Percentiles rank a stretch among this genome's conserved stretches.
Evolutionary conservation across 164 flowering plant genomes (phyloP).

Genomic region (Nymphaea thermarum): DNA sequence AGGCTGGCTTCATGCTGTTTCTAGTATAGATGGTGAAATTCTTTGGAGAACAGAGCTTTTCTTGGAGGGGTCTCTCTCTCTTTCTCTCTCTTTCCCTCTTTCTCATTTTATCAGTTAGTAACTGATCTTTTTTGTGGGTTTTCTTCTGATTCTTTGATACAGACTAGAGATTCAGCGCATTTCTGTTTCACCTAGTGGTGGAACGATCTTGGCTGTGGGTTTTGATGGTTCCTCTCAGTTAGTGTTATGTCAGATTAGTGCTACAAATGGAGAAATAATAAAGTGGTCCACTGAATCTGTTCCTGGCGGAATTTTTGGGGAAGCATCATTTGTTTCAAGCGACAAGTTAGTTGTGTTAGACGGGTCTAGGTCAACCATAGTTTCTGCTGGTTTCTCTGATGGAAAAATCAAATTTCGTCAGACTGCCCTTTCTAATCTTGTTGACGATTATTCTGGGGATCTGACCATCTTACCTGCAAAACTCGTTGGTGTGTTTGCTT

Average conservation of each 20-base stretch:
- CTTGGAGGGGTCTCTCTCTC: conserved; percentile 43
- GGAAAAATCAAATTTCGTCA: conserved; percentile 39
- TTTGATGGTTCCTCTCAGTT: conserved; percentile 41
- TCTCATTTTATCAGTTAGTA: neutral
- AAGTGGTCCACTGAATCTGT: conserved; percentile 33
- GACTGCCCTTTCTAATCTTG: conserved; percentile 40
- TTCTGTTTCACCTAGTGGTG: conserved; percentile 45
- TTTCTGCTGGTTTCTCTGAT: conserved; percentile 30
- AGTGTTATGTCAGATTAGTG: conserved; percentile 34
- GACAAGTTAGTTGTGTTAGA: conserved; percentile 56
- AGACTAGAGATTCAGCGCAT: conserved; percentile 60
- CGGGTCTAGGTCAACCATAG: conserved; percentile 36
- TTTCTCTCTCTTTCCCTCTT: neutral
- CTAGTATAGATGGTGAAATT: conserved; percentile 75
- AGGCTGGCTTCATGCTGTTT: conserved; percentile 75
- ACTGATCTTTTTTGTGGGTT: neutral
- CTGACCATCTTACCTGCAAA: conserved; percentile 48
- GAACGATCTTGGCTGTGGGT: conserved; percentile 52
- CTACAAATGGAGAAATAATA: conserved; percentile 61
- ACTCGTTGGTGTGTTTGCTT: conserved; percentile 39
- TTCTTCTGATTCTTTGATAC: conserved; percentile 17
- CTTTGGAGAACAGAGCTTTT: conserved; percentile 68
- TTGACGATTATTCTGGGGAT: conserved; percentile 35
- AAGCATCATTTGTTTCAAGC: conserved; percentile 37
- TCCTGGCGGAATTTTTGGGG: conserved; percentile 64